A percentile compares a stretch with the other conserved stretches of the same genome.
phyloP scores from a whole-genome alignment of 441 rosid species.

The Populus trichocarpa region DNA sequence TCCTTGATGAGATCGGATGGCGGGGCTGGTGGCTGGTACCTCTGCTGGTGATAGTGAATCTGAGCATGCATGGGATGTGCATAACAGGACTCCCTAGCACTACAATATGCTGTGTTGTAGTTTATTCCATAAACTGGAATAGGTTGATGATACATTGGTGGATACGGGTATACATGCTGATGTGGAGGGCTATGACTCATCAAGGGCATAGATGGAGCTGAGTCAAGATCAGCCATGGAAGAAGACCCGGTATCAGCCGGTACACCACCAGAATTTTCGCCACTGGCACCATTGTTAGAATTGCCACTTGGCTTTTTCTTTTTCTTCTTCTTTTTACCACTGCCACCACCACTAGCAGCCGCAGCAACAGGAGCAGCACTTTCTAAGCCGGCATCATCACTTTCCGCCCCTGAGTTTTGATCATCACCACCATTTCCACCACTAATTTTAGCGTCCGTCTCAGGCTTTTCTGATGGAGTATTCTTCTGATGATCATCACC shows the following conservation, averaged over 20 bases:
- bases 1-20: slow-evolving; percentile 25
- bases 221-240: neutral
- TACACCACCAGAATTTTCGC: slow-evolving; percentile 15
- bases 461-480: slow-evolving; percentile 14
- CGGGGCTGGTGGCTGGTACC: slow-evolving; percentile 28
- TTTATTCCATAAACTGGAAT: slow-evolving; percentile 37
- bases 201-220: slow-evolving; percentile 19
- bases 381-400: slow-evolving; percentile 3
- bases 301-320: slow-evolving; percentile 32
- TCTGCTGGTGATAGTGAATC: slow-evolving; percentile 18
- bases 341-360: slow-evolving; percentile 12
- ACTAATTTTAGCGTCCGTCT: slow-evolving; percentile 4
- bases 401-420: slow-evolving; percentile 18
- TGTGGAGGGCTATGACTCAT: slow-evolving; percentile 18
- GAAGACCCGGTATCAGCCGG: neutral
- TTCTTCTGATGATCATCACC: slow-evolving; percentile 14
- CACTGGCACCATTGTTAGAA: slow-evolving; percentile 13
- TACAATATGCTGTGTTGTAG: slow-evolving; percentile 35
- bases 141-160: slow-evolving; percentile 27
- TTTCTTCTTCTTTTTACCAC: slow-evolving; percentile 30
- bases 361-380: neutral
- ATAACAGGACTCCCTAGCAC: slow-evolving; percentile 24
- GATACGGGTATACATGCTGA: slow-evolving; percentile 21
- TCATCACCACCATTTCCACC: slow-evolving; percentile 12
- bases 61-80: slow-evolving; percentile 27